Base-by-base conservation (phyloP, 257 asterid species). In the Plantago ovata region DNA sequence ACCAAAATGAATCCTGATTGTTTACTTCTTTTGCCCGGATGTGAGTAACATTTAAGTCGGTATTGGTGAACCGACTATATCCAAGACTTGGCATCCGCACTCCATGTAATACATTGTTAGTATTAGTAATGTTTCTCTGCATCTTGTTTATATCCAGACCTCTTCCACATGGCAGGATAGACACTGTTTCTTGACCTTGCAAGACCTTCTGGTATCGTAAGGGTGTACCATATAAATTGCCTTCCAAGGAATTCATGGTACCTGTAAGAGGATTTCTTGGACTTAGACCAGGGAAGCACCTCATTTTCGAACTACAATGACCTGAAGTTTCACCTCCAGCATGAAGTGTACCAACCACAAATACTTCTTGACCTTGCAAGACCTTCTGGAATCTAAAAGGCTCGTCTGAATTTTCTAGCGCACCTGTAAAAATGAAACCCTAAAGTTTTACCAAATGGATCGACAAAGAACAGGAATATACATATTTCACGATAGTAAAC, bases 301-400 rank as follows among this genome's bases (percentile, higher is more conserved):
- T 73, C 52, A 69, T 73, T 18, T 81, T 84, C 0, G 81, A 61
- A 18, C 73, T 73, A 63, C 63, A 83, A 57, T 64, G 77, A 52
- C 75, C 68, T 56, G 77, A 75, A 23, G 77, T 77, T 60, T 80
- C 78, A 41, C 64, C 66, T 60, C 83, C 77, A 15, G 60, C 64
- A 50, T 68, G 67, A 28, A 69, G 77, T 50, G 77, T 66, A 66
- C 78, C 68, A 77, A 77, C 77, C 42, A 80, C 72, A 66, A 80
- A 72, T 41, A 89, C 81, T 93, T 89, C 99, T 93, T 93, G 99
- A 93, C 99, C 99, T 93, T 93, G 99, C 99, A 93, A 93, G 99
- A 93, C 99, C 97, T 87, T 85, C 73, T 86, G 96, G 91, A 84
- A 76, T 86, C 94, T 81, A 56, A 64, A 33, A 24, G 94, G 75